Conservation (phyloP, 1,284 basidiomycete species). For the Ceratobasidium sp. region DNA sequence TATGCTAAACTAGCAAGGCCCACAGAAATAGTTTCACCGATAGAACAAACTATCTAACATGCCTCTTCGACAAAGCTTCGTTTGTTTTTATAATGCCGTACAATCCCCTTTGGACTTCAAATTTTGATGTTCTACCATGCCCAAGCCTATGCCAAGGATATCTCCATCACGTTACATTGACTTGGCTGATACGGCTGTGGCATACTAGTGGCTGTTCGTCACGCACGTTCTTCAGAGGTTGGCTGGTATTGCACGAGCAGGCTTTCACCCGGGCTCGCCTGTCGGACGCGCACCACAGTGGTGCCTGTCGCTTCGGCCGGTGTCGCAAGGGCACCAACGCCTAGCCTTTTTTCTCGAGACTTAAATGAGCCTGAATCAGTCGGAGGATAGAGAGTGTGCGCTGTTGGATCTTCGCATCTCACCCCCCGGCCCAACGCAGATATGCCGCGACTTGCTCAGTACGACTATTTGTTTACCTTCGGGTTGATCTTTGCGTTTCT, state of each 20-base stretch:
- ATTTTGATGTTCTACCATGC: conserved; percentile 4
- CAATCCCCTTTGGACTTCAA: background rate
- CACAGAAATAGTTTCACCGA: background rate
- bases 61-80: background rate
- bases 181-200: conserved; percentile 7
- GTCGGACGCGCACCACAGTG: conserved; percentile 11
- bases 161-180: background rate
- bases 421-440: conserved; percentile 4
- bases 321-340: conserved; percentile 21
- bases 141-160: background rate
- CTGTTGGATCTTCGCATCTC: background rate
- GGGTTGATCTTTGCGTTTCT: conserved; percentile 60
- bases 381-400: conserved; percentile 17
- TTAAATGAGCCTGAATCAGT: conserved; percentile 29
- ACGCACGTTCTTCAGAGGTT: conserved; percentile 42
- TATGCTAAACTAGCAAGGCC: background rate
- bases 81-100: conserved; percentile 6
- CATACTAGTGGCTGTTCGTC: background rate
- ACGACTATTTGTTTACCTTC: conserved; percentile 63
- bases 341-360: conserved; percentile 26
- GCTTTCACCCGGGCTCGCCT: background rate
- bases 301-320: conserved; percentile 44
- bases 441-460: conserved; percentile 53
- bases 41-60: background rate
- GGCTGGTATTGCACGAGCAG: conserved; percentile 22